Conservation (phyloP, 208 protist species). For the Leishmania major region DNA sequence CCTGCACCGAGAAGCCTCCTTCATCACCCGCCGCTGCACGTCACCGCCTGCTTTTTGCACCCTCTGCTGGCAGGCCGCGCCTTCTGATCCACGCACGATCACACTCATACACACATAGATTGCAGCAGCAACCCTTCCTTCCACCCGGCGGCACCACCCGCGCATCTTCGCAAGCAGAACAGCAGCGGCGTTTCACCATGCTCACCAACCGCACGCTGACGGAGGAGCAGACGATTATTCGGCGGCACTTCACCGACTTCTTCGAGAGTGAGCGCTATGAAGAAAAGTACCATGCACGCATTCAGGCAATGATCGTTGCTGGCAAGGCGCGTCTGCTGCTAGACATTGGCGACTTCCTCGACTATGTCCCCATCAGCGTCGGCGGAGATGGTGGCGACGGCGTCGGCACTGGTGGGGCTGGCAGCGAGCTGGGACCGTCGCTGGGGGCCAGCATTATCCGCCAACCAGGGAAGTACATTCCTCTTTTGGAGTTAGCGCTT, state of each 20-base stretch:
- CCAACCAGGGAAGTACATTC: conserved; percentile 85
- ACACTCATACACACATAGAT: conserved; percentile 13
- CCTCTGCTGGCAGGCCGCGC: not conserved
- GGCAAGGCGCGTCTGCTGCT: conserved; percentile 86
- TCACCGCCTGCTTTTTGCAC: not conserved
- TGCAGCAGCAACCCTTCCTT: not conserved
- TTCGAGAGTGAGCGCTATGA: conserved; percentile 88
- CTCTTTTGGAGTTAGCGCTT: conserved; percentile 92
- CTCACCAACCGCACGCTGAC: conserved; percentile 77
- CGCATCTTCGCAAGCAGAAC: not conserved
- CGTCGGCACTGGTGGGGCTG: not conserved
- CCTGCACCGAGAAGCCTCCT: not conserved
- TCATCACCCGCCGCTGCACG: not conserved
- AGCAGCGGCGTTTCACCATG: conserved; percentile 38
- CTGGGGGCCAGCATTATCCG: conserved; percentile 78
- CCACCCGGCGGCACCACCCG: not conserved
- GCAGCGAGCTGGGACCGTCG: conserved; percentile 31
- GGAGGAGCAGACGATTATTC: conserved; percentile 89
- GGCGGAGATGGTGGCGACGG: conserved; percentile 6
- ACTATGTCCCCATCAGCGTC: conserved; percentile 56
- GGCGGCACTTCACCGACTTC: conserved; percentile 90
- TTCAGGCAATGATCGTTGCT: conserved; percentile 87
- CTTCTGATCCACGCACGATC: conserved; percentile 2
- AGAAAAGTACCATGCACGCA: conserved; percentile 78
- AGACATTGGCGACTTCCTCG: conserved; percentile 93